phyloP scores from a whole-genome alignment of 108 stramenopile species.

The Skeletonema marinoi region DNA sequence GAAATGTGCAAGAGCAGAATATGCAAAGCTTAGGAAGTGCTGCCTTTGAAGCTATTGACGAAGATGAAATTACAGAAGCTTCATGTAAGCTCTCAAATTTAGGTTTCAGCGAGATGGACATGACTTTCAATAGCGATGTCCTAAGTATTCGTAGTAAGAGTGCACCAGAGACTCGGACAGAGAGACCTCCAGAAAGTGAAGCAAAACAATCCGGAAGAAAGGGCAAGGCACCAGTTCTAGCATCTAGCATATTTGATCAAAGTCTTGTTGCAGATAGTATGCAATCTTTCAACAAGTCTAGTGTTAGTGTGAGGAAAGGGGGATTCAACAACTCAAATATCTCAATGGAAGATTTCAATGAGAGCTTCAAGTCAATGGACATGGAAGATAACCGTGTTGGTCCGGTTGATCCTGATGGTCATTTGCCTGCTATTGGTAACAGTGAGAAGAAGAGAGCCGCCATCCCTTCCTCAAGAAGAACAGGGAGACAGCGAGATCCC shows the following conservation, averaged over 20 bases:
- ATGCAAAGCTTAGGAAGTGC: slow-evolving; percentile 16
- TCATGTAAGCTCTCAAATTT: slow-evolving; percentile 31
- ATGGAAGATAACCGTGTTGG: slow-evolving; percentile 11
- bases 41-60: slow-evolving; percentile 37
- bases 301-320: not conserved
- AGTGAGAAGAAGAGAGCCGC: not conserved
- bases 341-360: slow-evolving; percentile 33
- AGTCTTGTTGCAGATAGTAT: not conserved
- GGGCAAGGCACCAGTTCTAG: not conserved
- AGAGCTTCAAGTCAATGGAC: slow-evolving; percentile 41
- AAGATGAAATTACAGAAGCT: slow-evolving; percentile 28
- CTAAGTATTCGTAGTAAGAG: slow-evolving; percentile 32
- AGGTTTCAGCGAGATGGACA: slow-evolving; percentile 24
- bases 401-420: not conserved
- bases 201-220: not conserved
- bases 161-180: not conserved
- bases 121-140: slow-evolving; percentile 35
- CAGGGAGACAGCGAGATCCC: slow-evolving; percentile 24
- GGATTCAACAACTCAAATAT: not conserved
- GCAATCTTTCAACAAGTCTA: not conserved
- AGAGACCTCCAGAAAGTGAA: not conserved
- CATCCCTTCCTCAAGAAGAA: not conserved
- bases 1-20: not conserved
- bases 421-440: not conserved
- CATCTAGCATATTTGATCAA: not conserved